Conservation (phyloP, 805 yeast species). For the Tetrapisispora iriomotensis region DNA sequence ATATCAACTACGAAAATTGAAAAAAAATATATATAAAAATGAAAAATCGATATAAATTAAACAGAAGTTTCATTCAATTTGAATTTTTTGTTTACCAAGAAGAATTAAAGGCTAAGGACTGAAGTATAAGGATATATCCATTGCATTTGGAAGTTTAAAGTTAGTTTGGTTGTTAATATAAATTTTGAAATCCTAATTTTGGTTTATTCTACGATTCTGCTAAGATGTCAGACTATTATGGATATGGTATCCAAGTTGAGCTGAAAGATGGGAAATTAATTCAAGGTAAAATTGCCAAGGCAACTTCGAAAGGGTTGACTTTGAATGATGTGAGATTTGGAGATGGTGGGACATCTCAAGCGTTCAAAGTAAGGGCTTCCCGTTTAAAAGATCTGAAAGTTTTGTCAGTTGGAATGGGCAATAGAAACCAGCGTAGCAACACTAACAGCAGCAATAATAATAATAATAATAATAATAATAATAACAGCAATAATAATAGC, state of each 20-base stretch:
- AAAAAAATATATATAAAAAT: too few species aligned
- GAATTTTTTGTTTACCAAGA: too few species aligned
- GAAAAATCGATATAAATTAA: too few species aligned
- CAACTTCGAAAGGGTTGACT: slow-evolving; percentile 32
- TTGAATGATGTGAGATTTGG: slow-evolving; percentile 31
- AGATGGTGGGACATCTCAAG: slow-evolving; percentile 25
- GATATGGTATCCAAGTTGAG: slow-evolving; percentile 37
- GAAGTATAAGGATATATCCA: too few species aligned
- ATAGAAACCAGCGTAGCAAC: slow-evolving; percentile 13
- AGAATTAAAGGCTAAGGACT: too few species aligned
- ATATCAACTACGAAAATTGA: too few species aligned
- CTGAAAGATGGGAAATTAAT: slow-evolving; percentile 35
- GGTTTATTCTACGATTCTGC: background rate
- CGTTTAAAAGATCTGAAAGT: slow-evolving; percentile 29
- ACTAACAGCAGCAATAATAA: slow-evolving; percentile 7
- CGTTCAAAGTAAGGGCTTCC: slow-evolving; percentile 28
- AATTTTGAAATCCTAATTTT: background rate
- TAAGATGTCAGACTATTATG: slow-evolving; percentile 34
- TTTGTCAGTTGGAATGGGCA: slow-evolving; percentile 16
- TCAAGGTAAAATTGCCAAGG: slow-evolving; percentile 35
- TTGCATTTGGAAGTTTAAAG: too few species aligned
- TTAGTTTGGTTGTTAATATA: too few species aligned
- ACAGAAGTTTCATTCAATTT: too few species aligned
- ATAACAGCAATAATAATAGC: slow-evolving; percentile 6
- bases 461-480: slow-evolving; percentile 7